Base-by-base conservation (phyloP, 1,284 basidiomycete genomes). In the Ganoderma lucidum region DNA sequence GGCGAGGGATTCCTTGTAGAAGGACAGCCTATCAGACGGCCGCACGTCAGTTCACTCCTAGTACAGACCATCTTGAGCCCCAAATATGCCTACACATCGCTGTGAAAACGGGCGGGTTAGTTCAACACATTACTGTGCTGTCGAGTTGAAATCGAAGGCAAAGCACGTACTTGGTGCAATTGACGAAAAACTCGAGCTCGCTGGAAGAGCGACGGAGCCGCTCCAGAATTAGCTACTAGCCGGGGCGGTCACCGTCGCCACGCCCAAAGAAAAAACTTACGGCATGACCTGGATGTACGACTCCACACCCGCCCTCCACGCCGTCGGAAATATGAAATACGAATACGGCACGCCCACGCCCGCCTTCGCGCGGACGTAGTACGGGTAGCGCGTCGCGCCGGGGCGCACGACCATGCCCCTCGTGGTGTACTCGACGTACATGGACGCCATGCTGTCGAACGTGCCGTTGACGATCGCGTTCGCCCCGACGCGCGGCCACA, bases 221-320 rank as follows among this genome's bases (percentile, higher is more conserved):
- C 23, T 23, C 58, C 30, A 12, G 6, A 19, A 32, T 61, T 2
- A 64, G 30, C 9, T 1, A 8, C 9, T 1, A 19, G 3, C 6
- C 6, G 5, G 17, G 55, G 42, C 2, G 17, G 12, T n/a, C n/a
- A 35, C 35, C 8, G 35, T 35, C 8, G 35, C 4, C 35, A 35
- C 35, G 35, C 35, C 35, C 3, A 35, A 35, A 35, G 39, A 15
- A 12, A 10, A 6, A 1, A 63, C 70, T 55, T 35, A 71, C 70
- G 70, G 70, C 12, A 71, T 44, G 6, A 71, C 42, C 32, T 71
- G 70, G n/a, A 71, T 55, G 51, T 71, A 71, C 35, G 67, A 67
- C 45, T 69, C 44, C 28, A 65, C 64, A 9, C 58, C 62, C 30
- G 61, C 45, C 42, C 61, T 39, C 70, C 70, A 71, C 5, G 6